Percentiles rank a stretch among this genome's conserved stretches.
Evolutionary conservation across 257 asterid genomes (phyloP).

Genomic region (Solanum corneliomulleri): DNA sequence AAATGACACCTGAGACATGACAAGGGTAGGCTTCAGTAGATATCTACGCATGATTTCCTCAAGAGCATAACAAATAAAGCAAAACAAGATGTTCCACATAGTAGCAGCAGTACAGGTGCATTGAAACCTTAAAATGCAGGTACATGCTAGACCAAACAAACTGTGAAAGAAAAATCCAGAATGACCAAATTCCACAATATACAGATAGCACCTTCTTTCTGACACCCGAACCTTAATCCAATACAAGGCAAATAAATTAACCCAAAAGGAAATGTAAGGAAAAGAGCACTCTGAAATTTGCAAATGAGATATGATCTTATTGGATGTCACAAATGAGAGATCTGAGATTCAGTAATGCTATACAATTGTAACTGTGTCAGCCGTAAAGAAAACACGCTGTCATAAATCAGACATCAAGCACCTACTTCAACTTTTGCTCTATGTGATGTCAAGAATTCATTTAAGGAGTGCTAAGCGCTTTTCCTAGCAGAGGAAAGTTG

Average conservation of each 20-base stretch:
- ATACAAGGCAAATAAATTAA: not conserved
- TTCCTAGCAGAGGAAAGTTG: not conserved
- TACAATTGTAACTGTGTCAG: not conserved
- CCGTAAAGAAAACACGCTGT: not conserved
- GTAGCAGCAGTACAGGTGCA: not conserved
- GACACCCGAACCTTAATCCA: not conserved
- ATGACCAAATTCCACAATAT: not conserved
- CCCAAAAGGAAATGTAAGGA: not conserved
- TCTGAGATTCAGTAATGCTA: not conserved
- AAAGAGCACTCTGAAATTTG: not conserved
- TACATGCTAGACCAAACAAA: not conserved
- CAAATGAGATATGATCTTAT: not conserved
- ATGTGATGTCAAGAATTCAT: not conserved
- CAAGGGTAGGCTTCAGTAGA: not conserved
- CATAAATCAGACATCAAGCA: not conserved
- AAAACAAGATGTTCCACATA: not conserved
- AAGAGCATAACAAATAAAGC: not conserved
- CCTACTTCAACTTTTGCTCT: not conserved
- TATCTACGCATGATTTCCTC: not conserved
- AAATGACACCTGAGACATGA: slow-evolving; percentile 65
- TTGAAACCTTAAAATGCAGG: not conserved
- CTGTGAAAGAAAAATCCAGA: not conserved
- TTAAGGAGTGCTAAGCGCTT: not conserved
- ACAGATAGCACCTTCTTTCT: not conserved
- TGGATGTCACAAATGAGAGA: not conserved